A percentile compares a stretch with the other conserved stretches of the same genome.
phyloP scores from a whole-genome alignment of 176 grass and related monocot genomes.

The Zea luxurians region DNA sequence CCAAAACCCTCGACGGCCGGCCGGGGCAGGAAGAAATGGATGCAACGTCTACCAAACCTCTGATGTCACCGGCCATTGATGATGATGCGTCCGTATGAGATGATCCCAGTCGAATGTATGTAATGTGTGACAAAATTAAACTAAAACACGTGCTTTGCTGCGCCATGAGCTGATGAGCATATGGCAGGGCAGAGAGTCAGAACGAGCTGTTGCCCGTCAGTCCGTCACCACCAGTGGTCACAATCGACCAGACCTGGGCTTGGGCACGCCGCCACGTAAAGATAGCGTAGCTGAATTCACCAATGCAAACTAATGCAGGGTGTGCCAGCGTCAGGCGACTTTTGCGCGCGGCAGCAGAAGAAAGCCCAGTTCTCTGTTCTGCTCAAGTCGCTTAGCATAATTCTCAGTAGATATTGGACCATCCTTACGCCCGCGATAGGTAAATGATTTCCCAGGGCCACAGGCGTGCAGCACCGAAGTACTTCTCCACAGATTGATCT shows the following conservation, averaged over 20 bases:
- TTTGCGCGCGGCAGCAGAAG: too few species aligned
- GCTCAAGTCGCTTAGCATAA: constrained; percentile 55
- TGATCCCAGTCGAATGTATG: neutral
- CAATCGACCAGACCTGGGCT: too few species aligned
- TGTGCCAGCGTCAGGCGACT: neutral
- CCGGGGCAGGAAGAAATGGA: neutral
- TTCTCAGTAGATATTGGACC: constrained; percentile 68
- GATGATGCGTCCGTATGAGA: neutral
- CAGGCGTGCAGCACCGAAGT: constrained; percentile 57
- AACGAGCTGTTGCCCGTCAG: neutral
- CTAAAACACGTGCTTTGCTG: neutral
- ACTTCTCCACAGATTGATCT: constrained; percentile 41
- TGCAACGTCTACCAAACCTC: constrained; percentile 34
- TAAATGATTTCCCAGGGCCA: constrained; percentile 72
- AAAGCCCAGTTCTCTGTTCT: constrained; percentile 48
- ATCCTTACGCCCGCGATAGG: constrained; percentile 42
- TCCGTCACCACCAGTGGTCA: neutral
- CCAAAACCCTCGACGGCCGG: neutral
- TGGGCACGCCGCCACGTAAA: neutral
- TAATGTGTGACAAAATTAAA: too few species aligned
- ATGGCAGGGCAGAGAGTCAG: neutral
- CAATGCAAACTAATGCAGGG: too few species aligned
- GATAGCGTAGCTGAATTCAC: neutral
- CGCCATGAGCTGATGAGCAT: neutral
- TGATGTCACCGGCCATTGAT: constrained; percentile 20